Base-by-base conservation (phyloP, 352 stramenopile genomes). In the Globisporangium paddicum region DNA sequence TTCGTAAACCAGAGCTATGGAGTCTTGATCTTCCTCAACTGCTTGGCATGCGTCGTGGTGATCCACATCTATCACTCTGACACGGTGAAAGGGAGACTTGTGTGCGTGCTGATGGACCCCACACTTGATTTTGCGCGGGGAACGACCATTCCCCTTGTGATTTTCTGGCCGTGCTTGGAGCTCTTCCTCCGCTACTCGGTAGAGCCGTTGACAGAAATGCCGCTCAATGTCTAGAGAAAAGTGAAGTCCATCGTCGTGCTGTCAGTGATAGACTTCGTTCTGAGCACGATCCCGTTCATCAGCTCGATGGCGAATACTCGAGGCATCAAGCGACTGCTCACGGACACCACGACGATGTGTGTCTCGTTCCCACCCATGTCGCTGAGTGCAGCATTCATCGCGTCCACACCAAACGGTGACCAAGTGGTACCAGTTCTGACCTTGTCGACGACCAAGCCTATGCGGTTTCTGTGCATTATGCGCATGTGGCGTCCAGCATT, bases 11-110 rank as follows among this genome's bases (percentile, higher is more conserved):
- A 57, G 50, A 57, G 34, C 21, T 57, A 57, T 14, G 50, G 21
- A 4, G 13, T 57, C 32, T 13, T 57, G 13, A 57, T 57, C 50
- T 57, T 57, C 50, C 50, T 57, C 32, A 57, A 57, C 50, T 57
- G 50, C 35, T 50, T 50, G 2, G 13, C 23, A 23, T 50, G 14
- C 14, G 44, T 50, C 23, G 44, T 9, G 44, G 8, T 50, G 21
- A 50, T 6, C 5, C 44, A 34, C 28, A 1, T 35, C 13, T 50
- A 50, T n/a, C 44, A 14, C 23, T 21, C 13, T 9, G 13, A 34
- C 13, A 23, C 30, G 44, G n/a, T 6, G 13, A 50, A 34, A 50
- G 44, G 44, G 23, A 5, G 44, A 18, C 44, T 50, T 14, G 23
- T 50, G 44, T 34, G 11, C 14, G 23, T 50, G 18, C 44, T 50